These are phyloP conservation scores for Pseudopyrenochaeta lycopersici DNA, from an alignment of 2,329 filamentous ascomycete species.

Conservation along the genomic window DNA sequence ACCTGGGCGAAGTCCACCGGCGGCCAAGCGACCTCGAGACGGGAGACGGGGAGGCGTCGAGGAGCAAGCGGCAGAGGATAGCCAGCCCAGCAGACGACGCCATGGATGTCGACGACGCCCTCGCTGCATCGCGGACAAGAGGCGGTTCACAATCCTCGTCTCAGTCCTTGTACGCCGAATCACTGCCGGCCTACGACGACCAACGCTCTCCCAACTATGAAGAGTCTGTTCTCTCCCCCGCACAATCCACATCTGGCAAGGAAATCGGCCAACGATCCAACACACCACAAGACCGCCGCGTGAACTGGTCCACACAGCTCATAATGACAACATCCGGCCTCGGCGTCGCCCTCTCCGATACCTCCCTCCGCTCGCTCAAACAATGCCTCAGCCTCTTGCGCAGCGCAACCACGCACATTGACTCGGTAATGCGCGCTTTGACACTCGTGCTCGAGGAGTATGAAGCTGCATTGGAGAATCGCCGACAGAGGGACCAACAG, in stretches of 20 bases:
- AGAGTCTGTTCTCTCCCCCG: conserved; percentile 56
- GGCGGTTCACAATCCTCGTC: conserved; percentile 74
- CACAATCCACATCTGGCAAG: conserved; percentile 29
- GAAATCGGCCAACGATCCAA: conserved; percentile 24
- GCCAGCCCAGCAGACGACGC: conserved; percentile 47
- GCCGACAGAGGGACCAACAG: conserved; percentile 28
- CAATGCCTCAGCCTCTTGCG: conserved; percentile 84
- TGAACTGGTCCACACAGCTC: conserved; percentile 80
- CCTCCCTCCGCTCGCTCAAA: conserved; percentile 83
- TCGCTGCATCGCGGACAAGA: conserved; percentile 37
- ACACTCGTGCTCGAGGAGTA: conserved; percentile 83
- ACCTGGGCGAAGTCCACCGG: conserved; percentile 67
- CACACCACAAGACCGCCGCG: conserved; percentile 48
- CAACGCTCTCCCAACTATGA: conserved; percentile 78
- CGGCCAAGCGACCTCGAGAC: conserved; percentile 62
- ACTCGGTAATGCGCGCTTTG: conserved; percentile 76
- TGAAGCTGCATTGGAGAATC: conserved; percentile 62
- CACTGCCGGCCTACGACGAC: conserved; percentile 85
- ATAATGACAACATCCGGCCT: conserved; percentile 92
- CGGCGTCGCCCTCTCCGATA: conserved; percentile 89
- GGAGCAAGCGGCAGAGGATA: conserved; percentile 56
- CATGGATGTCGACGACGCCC: conserved; percentile 60
- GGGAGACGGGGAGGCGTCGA: conserved; percentile 45
- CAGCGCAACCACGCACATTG: conserved; percentile 83
- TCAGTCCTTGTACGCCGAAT: conserved; percentile 74